A percentile compares a stretch with the other conserved stretches of the same genome.
Evolutionary conservation across 768 basidiomycete genomes (phyloP).

Genomic region (Russula brevipes): DNA sequence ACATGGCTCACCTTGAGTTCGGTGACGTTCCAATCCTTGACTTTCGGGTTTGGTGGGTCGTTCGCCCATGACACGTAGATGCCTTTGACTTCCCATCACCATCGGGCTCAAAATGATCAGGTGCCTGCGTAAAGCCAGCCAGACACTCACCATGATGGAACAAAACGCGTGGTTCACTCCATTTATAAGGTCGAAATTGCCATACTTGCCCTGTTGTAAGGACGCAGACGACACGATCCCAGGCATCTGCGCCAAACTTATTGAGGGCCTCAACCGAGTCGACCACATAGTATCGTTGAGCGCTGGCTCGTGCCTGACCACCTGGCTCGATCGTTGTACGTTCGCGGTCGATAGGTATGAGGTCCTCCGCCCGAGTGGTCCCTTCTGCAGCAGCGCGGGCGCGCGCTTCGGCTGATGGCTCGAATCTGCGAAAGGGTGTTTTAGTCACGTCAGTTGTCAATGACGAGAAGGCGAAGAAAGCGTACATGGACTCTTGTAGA

Average conservation of each 20-base stretch:
- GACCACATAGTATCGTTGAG: conserved; percentile 71
- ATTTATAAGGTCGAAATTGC: conserved; percentile 97
- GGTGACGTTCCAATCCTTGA: conserved; percentile 96
- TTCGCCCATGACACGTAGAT: conserved; percentile 93
- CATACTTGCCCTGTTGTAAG: conserved; percentile 98
- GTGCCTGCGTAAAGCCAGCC: neutral
- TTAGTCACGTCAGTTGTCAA: neutral
- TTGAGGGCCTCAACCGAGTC: conserved; percentile 88
- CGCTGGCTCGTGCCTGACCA: conserved; percentile 50
- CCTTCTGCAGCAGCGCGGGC: conserved; percentile 64
- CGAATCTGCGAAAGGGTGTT: conserved; percentile 39
- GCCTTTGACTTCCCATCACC: conserved; percentile 68
- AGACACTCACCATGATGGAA: conserved; percentile 82
- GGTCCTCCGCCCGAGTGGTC: conserved; percentile 70
- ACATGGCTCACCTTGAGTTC: conserved; percentile 67
- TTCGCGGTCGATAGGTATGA: conserved; percentile 83
- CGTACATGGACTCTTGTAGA: conserved; percentile 78
- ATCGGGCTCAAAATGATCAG: neutral
- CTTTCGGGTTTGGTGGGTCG: conserved; percentile 81
- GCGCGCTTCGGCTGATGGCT: conserved; percentile 70
- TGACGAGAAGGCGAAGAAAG: neutral
- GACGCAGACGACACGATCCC: conserved; percentile 96
- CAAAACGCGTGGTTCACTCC: conserved; percentile 85
- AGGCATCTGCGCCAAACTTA: conserved; percentile 89
- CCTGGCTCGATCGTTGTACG: conserved; percentile 65